A percentile compares a stretch with the other conserved stretches of the same genome.
Evolutionary conservation across 2,329 filamentous ascomycete genomes (phyloP).

Genomic region (Colletotrichum sp.): DNA sequence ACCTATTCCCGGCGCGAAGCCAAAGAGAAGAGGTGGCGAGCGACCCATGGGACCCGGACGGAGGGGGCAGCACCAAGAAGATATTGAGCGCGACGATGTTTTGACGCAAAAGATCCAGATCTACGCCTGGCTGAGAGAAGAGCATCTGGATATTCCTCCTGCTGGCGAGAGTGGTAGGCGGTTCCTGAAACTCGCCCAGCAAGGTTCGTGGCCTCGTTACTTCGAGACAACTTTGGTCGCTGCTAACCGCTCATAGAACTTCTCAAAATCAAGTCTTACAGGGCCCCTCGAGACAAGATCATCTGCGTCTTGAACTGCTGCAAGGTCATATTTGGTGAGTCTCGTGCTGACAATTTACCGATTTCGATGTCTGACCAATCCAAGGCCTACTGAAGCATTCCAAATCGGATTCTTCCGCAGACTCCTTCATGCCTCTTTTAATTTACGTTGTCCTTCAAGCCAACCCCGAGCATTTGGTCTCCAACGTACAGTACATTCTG

Average conservation of each 20-base stretch:
- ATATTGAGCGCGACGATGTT: slow-evolving; percentile 96
- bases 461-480: slow-evolving; percentile 93
- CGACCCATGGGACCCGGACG: slow-evolving; percentile 79
- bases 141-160: slow-evolving; percentile 89
- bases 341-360: background rate
- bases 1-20: slow-evolving; percentile 71
- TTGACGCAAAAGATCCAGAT: slow-evolving; percentile 96
- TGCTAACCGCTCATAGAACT: slow-evolving; percentile 67
- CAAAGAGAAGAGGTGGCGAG: slow-evolving; percentile 72
- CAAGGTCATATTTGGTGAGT: slow-evolving; percentile 94
- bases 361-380: background rate
- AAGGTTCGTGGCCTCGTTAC: slow-evolving; percentile 58
- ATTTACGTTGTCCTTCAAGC: slow-evolving; percentile 96
- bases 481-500: slow-evolving; percentile 97
- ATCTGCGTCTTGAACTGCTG: slow-evolving; percentile 98
- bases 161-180: slow-evolving; percentile 85
- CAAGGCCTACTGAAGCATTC: slow-evolving; percentile 85
- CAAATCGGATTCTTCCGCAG: slow-evolving; percentile 92
- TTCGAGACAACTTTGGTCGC: slow-evolving; percentile 10
- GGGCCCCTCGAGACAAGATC: slow-evolving; percentile 97
- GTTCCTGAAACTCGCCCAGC: slow-evolving; percentile 87
- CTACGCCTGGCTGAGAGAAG: slow-evolving; percentile 92
- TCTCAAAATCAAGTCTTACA: slow-evolving; percentile 94
- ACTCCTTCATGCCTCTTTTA: slow-evolving; percentile 92
- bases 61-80: slow-evolving; percentile 94